Evolutionary conservation across 2,329 filamentous ascomycete species (phyloP).

Genomic region (Microdochium bolleyi): DNA sequence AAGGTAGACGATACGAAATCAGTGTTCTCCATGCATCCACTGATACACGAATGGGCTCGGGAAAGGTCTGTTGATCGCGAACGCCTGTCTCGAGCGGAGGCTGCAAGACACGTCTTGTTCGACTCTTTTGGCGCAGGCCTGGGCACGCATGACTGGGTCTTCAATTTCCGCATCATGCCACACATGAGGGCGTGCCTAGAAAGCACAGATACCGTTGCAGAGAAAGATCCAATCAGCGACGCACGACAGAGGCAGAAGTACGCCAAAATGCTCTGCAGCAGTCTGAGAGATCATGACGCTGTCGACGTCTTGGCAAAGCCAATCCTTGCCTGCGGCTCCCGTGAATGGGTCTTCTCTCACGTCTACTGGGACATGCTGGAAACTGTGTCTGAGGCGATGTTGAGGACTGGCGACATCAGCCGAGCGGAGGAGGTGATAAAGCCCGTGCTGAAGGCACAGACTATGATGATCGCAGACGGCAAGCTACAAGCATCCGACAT

Average conservation of each 20-base stretch:
- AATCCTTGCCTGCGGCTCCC: too few species aligned
- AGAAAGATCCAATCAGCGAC: neutral
- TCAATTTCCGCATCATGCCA: neutral
- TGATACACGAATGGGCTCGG: slow-evolving; percentile 4
- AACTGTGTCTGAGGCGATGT: neutral
- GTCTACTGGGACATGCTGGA: neutral
- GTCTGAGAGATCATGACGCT: neutral
- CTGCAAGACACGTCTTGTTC: slow-evolving; percentile 4
- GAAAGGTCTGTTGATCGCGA: slow-evolving; percentile 1
- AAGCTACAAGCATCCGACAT: neutral
- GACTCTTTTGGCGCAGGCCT: slow-evolving; percentile 2
- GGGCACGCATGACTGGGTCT: neutral
- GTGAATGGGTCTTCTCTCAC: neutral
- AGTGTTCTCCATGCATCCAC: slow-evolving; percentile 3
- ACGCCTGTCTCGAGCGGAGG: neutral
- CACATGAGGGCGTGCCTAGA: neutral
- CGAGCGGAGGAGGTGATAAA: neutral
- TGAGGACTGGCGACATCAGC: neutral
- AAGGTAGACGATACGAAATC: neutral
- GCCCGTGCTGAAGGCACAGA: too few species aligned
- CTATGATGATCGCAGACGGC: neutral
- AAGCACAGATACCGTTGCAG: neutral
- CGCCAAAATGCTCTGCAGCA: neutral
- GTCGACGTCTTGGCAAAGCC: neutral
- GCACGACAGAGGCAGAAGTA: neutral